Percentiles rank a stretch among this genome's conserved stretches.
Conservation (phyloP, 208 protist genomes). For the Porcisia hertigi region DNA sequence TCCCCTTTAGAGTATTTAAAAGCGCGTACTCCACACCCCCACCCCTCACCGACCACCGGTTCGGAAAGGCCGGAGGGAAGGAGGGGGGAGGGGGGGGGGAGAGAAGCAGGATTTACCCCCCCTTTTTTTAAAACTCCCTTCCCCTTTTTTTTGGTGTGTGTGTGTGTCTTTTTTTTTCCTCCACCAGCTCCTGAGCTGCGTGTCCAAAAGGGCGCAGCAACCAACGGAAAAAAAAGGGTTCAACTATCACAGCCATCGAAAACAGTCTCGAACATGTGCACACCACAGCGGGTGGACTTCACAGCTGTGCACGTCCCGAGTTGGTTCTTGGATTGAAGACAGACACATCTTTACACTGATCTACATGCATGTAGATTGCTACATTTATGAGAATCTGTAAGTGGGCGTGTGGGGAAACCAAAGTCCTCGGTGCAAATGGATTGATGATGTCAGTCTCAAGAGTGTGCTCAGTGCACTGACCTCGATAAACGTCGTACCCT, state of each 20-base stretch:
- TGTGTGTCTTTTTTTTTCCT: background rate
- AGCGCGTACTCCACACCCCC: background rate
- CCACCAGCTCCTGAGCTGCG: too few relatives aligned
- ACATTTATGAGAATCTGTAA: background rate
- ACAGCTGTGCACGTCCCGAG: background rate
- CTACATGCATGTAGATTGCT: background rate
- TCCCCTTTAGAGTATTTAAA: background rate
- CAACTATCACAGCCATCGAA: too few relatives aligned
- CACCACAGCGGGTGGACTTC: too few relatives aligned
- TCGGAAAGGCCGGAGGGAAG: too few relatives aligned
- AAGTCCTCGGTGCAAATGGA: background rate
- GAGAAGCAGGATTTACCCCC: too few relatives aligned
- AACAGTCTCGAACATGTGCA: too few relatives aligned
- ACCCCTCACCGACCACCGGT: background rate
- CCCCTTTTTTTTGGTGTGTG: constrained; percentile 6
- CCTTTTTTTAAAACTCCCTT: background rate
- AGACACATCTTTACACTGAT: background rate
- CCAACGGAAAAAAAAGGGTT: too few relatives aligned
- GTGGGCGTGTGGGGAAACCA: background rate
- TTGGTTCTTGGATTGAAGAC: background rate
- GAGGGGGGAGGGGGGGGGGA: too few relatives aligned
- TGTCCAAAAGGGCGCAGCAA: too few relatives aligned
- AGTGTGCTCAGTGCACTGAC: background rate
- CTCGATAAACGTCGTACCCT: background rate
- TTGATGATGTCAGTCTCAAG: background rate